A percentile compares a stretch with the other conserved stretches of the same genome.
phyloP scores from a whole-genome alignment of 2,329 filamentous ascomycete species.

The Xylaria arbuscula region DNA sequence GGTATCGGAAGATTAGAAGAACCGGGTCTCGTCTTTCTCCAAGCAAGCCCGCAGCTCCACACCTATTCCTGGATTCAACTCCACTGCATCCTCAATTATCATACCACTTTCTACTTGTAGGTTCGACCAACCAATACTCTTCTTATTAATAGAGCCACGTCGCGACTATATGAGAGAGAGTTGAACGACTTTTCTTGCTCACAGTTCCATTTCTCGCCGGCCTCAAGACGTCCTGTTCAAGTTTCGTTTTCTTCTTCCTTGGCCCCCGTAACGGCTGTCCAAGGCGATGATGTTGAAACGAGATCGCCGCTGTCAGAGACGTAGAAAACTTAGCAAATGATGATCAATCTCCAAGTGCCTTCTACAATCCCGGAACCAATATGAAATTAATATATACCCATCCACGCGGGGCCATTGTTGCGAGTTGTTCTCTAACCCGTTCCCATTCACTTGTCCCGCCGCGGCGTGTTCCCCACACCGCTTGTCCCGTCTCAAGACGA shows the following conservation, averaged over 20 bases:
- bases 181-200: background rate
- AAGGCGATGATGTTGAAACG: constrained; percentile 34
- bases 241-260: background rate
- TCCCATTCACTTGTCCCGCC: constrained; percentile 39
- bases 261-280: constrained; percentile 19
- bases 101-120: background rate
- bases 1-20: constrained; percentile 30
- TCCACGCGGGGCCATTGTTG: constrained; percentile 45
- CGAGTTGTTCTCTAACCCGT: constrained; percentile 36
- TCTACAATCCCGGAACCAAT: constrained; percentile 40
- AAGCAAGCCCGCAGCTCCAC: background rate
- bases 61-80: background rate
- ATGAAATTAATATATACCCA: constrained; percentile 44
- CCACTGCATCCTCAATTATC: background rate
- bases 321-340: constrained; percentile 38
- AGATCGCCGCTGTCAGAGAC: constrained; percentile 14
- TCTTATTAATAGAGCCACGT: background rate
- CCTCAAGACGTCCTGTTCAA: constrained; percentile 2
- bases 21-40: constrained; percentile 16
- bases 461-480: constrained; percentile 24
- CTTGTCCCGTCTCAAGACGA: constrained; percentile 27
- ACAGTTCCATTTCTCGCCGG: constrained; percentile 15
- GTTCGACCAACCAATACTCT: background rate
- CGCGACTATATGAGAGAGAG: background rate
- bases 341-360: constrained; percentile 37